Conservation (phyloP, 2,329 filamentous ascomycete species). For the Ramichloridium luteum region DNA sequence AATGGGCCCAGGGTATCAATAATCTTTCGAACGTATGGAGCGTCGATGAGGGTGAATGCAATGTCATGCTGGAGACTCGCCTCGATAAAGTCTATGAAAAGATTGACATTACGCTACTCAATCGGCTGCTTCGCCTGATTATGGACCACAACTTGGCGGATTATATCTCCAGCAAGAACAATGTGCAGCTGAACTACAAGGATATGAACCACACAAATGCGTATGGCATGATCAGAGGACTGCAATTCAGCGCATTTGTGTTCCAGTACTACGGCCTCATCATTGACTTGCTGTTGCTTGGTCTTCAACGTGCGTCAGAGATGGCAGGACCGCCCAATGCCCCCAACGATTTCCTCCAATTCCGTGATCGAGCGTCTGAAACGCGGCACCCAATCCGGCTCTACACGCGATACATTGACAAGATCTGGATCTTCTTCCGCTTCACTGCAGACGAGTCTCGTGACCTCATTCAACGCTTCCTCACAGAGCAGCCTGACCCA, state of each 20-base stretch:
- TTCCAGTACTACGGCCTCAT: conserved; percentile 98
- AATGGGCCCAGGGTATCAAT: conserved; percentile 99
- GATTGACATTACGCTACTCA: conserved; percentile 90
- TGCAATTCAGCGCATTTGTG: conserved; percentile 96
- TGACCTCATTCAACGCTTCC: conserved; percentile 90
- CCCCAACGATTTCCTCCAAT: conserved; percentile 96
- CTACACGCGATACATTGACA: conserved; percentile 97
- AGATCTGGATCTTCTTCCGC: conserved; percentile 94
- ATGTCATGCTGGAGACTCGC: conserved; percentile 96
- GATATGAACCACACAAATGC: conserved; percentile 99
- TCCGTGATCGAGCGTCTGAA: conserved; percentile 85
- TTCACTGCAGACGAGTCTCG: conserved; percentile 90
- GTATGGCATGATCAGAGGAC: conserved; percentile 93
- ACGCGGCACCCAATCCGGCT: conserved; percentile 87
- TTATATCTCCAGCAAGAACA: conserved; percentile 99
- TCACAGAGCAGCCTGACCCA: conserved; percentile 95
- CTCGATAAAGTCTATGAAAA: conserved; percentile 99
- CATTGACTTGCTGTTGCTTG: conserved; percentile 80
- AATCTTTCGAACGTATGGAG: conserved; percentile 95
- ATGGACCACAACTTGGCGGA: conserved; percentile 99
- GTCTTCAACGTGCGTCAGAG: conserved; percentile 91
- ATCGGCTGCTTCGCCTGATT: conserved; percentile 81
- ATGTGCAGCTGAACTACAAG: conserved; percentile 97
- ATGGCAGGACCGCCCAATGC: conserved; percentile 88
- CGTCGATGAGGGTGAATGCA: conserved; percentile 85